These are phyloP conservation scores for Hsuehochloa calcarea DNA, from an alignment of 176 grass and related monocot genomes.

Conservation along the genomic window DNA sequence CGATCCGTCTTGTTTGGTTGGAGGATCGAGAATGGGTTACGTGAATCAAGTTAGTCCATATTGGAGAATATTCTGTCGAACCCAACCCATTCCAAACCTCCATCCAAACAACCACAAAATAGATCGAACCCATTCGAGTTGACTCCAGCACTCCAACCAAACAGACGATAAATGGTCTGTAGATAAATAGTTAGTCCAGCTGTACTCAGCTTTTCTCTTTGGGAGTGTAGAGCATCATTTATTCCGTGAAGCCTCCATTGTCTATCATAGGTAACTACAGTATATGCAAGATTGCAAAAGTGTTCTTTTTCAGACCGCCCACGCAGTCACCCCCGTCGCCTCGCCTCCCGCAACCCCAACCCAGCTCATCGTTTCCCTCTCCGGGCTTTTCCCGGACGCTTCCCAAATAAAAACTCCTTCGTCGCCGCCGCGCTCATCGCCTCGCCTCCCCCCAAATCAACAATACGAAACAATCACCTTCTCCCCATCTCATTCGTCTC, in stretches of 20 bases:
- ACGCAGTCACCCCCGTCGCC: slow-evolving; percentile 14
- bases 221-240: background rate
- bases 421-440: slow-evolving; percentile 33
- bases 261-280: background rate
- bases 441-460: background rate
- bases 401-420: slow-evolving; percentile 34
- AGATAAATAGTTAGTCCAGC: no score
- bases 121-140: no score
- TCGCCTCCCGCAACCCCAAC: background rate
- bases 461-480: background rate
- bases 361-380: slow-evolving; percentile 34
- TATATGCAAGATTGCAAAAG: background rate
- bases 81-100: no score
- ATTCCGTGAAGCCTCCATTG: background rate
- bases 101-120: no score
- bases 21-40: no score
- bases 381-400: background rate
- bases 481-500: background rate
- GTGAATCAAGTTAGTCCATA: no score
- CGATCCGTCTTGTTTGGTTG: no score
- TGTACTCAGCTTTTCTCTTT: no score
- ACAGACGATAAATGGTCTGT: no score
- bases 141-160: no score
- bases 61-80: no score
- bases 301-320: background rate